phyloP scores from a whole-genome alignment of 1,284 basidiomycete genomes.

The Takashimella tepidaria region DNA sequence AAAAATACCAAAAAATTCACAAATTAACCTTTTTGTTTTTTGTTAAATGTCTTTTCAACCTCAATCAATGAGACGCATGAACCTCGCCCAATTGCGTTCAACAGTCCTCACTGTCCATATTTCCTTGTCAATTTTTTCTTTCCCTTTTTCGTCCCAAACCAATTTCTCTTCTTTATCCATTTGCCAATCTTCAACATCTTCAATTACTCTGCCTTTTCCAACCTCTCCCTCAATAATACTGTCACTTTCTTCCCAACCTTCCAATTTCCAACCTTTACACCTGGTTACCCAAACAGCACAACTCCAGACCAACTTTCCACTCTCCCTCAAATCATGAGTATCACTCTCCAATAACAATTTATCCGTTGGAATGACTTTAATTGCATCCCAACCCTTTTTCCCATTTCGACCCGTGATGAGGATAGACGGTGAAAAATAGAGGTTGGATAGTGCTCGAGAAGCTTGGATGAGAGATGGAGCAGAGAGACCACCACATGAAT shows the following conservation, averaged over 20 bases:
- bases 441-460: slow-evolving; percentile 38
- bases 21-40: no score
- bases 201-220: no score
- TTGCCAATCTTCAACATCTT: slow-evolving; percentile 19
- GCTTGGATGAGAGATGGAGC: slow-evolving; percentile 8
- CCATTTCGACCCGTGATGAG: slow-evolving; percentile 44
- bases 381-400: slow-evolving; percentile 33
- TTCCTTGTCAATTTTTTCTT: slow-evolving; percentile 6
- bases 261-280: slow-evolving; percentile 38
- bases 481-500: slow-evolving; percentile 42
- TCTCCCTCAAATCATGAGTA: slow-evolving; percentile 36
- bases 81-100: slow-evolving; percentile 47
- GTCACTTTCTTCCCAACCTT: slow-evolving; percentile 26
- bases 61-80: slow-evolving; percentile 29
- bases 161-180: slow-evolving; percentile 20
- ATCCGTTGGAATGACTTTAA: slow-evolving; percentile 37
- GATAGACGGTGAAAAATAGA: slow-evolving; percentile 49
- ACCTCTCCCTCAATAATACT: no score
- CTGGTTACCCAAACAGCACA: slow-evolving; percentile 38
- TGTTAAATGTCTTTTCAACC: not conserved
- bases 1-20: no score
- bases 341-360: slow-evolving; percentile 49
- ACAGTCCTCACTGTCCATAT: slow-evolving; percentile 36
- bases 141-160: slow-evolving; percentile 11
- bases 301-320: slow-evolving; percentile 37